phyloP scores from a whole-genome alignment of 2,329 filamentous ascomycete genomes.

The Nigrospora sphaerica region DNA sequence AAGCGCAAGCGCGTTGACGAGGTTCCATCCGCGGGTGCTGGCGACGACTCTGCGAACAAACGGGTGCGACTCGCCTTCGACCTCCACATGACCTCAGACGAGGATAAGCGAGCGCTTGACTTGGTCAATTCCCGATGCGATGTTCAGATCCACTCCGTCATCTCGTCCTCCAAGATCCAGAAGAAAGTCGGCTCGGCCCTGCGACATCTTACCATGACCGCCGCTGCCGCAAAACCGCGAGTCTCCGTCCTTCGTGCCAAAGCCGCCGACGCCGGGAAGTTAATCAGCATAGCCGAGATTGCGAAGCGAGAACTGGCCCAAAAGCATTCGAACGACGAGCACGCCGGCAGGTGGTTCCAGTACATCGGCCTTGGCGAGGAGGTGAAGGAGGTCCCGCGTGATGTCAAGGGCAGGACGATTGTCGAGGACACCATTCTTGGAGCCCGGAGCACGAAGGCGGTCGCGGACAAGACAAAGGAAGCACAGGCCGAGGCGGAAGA shows the following conservation, averaged over 20 bases:
- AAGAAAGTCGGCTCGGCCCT: conserved; percentile 41
- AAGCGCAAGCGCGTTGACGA: conserved; percentile 6
- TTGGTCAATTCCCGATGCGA: conserved; percentile 38
- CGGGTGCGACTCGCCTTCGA: conserved; percentile 13
- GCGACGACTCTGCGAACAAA: conserved; percentile 9
- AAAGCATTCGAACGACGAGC: conserved; percentile 22
- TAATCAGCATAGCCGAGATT: conserved; percentile 63
- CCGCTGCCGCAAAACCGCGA: conserved; percentile 18
- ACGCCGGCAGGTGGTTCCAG: conserved; percentile 36
- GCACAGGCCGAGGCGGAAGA: conserved; percentile 10
- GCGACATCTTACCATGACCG: conserved; percentile 31
- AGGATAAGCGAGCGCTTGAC: conserved; percentile 35
- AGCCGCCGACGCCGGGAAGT: conserved; percentile 49
- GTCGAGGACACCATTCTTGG: conserved; percentile 36
- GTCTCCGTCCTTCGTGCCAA: conserved; percentile 42
- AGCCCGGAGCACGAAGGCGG: conserved; percentile 11
- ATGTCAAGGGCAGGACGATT: conserved; percentile 21
- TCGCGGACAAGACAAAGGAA: conserved; percentile 7
- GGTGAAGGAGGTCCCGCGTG: conserved; percentile 14
- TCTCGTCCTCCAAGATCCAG: conserved; percentile 53
- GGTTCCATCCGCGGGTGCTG: conserved; percentile 6
- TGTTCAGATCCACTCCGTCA: conserved; percentile 44
- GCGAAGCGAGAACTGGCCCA: conserved; percentile 48
- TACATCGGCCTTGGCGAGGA: conserved; percentile 51
- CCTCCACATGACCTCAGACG: conserved; percentile 19